Base-by-base conservation (phyloP, 2,329 filamentous ascomycete species). In the Apiospora hydei region DNA sequence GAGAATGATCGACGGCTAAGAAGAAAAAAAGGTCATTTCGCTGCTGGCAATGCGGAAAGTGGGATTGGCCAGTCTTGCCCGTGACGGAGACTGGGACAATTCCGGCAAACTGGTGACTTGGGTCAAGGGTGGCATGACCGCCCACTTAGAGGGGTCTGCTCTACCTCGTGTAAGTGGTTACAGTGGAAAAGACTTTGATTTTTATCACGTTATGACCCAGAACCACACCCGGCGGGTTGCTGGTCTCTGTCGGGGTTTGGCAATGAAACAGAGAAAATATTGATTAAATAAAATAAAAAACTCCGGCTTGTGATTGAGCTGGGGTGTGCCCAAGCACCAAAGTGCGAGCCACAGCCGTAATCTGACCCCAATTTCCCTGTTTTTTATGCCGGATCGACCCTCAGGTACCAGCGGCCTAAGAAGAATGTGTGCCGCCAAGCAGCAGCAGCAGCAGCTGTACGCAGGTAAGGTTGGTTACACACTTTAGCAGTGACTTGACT, bases 1-100 rank as follows among this genome's bases (percentile, higher is more conserved):
- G 57, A 64, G 41, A 41, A 64, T 11, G 57, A 64, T 64, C 57
- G 57, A 64, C 57, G 34, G 57, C 57, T 41, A 64, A 64, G 34
- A 14, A 5, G 4, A 41, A 41, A n/a, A n/a, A 41, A 41, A 13
- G 57, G 34, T 64, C 57, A 64, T 64, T 64, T 64, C 18, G 18
- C 34, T 38, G 10, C 41, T 41, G 57, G 57, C 34, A 64, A 64
- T 64, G 57, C 57, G 21, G 53, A 61, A 38, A 61, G 53, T 61
- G 53, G 53, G 53, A 61, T 61, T 61, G 53, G 53, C 30, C 53
- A 18, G 53, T 38, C 16, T 21, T 21, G 30, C 53, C 38, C 53
- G 53, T 38, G 53, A 61, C 53, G 53, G 53, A 18, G 8, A 61
- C 30, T 21, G 53, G 51, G 51, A 34, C 11, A 61, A 30, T 10